Base-by-base conservation (phyloP, 225 moss, liverwort and hornwort species). In the Ulota crispa region DNA sequence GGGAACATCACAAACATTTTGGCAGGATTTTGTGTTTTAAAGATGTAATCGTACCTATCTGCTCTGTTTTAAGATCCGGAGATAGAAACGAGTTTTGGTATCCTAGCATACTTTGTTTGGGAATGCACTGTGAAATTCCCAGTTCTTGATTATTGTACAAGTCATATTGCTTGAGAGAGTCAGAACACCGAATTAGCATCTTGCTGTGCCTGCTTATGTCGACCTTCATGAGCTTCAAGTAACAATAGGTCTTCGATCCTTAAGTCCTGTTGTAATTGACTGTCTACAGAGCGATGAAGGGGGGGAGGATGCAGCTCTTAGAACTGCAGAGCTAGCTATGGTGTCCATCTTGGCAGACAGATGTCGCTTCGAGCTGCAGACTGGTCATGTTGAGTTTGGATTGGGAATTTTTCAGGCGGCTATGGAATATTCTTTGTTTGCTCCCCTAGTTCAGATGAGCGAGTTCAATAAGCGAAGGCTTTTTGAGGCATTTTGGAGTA, bases 401-500 rank as follows among this genome's bases (percentile, higher is more conserved):
- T 79, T 99, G 20, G 99, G 94, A 63, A 92, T 96, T 41, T 89
- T 91, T 77, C 99, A 99, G 87, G 94, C 99, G 59, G 84, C 86
- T 68, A 82, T 99, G 54, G 99, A 99, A 77, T 99, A 92, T 65
- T 88, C 90, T 84, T 80, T 96, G 64, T 96, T 94, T 88, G 85
- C 89, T 80, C 99, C 99, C 69, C 89, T 90, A 31, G 88, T 95
- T 82, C 87, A 92, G 73, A 82, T 91, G 16, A 94, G 77, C 78
- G 99, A 96, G 68, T 90, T 83, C 84, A 89, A 88, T 75, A 99
- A 94, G 69, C 79, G 89, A 31, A 89, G 90, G 54, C 86, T 93
- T 64, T 99, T 99, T 84, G 96, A 94, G 85, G 89, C 91, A 72
- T 99, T 99, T 75, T 99, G 99, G 99, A 86, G 87, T 77, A 96